Percentiles rank a stretch among this genome's conserved stretches.
Evolutionary conservation across 768 basidiomycete genomes (phyloP).

Genomic region (Trametes sanguinea): DNA sequence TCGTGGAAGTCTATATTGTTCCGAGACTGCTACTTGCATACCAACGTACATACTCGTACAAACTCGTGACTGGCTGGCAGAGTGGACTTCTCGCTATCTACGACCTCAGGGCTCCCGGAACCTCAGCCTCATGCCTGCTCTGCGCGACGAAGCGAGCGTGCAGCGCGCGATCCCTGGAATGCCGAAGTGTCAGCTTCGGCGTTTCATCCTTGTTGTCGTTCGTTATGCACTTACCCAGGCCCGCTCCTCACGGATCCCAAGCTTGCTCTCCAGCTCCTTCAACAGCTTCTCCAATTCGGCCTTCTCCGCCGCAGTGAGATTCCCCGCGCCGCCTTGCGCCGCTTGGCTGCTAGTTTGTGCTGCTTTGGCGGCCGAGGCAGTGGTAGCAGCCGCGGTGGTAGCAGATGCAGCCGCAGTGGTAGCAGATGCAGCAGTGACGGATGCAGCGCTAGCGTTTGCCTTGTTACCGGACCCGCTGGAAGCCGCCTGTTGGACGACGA

Average conservation of each 20-base stretch:
- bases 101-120: not conserved
- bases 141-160: not conserved
- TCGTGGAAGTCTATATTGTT: not conserved
- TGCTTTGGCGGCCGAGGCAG: not conserved
- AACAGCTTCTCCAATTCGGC: not conserved
- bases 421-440: not conserved
- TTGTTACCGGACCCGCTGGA: slow-evolving; percentile 5
- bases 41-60: not conserved
- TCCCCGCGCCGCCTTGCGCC: too few species aligned
- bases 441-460: not conserved
- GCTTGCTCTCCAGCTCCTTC: slow-evolving; percentile 7
- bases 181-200: not conserved
- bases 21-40: not conserved
- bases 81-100: not conserved
- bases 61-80: not conserved
- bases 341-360: too few species aligned
- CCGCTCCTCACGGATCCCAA: not conserved
- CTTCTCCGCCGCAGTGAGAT: too few species aligned
- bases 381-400: not conserved
- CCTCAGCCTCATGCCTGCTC: not conserved
- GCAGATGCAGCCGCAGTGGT: not conserved
- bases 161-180: not conserved
- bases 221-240: not conserved
- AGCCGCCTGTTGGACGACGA: slow-evolving; percentile 42
- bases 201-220: too few species aligned